phyloP scores from a whole-genome alignment of 1,139 yeast species.

The Maudiozyma humilis region DNA sequence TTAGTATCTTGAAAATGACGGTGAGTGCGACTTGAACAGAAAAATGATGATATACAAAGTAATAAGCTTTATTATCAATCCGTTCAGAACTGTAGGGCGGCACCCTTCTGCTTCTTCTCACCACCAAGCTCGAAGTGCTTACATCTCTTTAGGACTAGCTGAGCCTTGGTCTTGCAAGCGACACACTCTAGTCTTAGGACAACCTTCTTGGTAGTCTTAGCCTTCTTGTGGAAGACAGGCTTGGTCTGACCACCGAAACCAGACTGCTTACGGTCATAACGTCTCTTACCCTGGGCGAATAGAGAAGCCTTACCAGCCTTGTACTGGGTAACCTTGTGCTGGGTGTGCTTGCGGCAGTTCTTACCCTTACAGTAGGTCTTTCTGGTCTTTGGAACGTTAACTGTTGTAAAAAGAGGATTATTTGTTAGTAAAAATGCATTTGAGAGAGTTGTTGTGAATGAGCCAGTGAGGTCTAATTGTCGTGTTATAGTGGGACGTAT shows the following conservation, averaged over 20 bases:
- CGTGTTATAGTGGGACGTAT: too few relatives aligned
- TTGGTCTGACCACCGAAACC: slow-evolving; percentile 99
- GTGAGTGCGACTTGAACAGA: neutral
- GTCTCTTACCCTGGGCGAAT: slow-evolving; percentile 99
- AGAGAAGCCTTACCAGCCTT: slow-evolving; percentile 99
- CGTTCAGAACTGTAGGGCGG: slow-evolving; percentile 85
- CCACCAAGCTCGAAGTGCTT: slow-evolving; percentile 99
- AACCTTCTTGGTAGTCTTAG: slow-evolving; percentile 99
- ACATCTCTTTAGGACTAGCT: slow-evolving; percentile 97
- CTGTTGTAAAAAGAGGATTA: slow-evolving; percentile 34
- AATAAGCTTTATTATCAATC: neutral
- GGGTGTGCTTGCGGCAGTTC: slow-evolving; percentile 99
- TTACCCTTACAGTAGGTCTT: slow-evolving; percentile 99
- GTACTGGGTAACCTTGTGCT: slow-evolving; percentile 99
- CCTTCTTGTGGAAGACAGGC: slow-evolving; percentile 99
- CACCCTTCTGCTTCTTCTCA: slow-evolving; percentile 99
- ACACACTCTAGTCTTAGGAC: slow-evolving; percentile 99
- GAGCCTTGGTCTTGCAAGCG: slow-evolving; percentile 97
- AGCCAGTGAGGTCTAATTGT: too few relatives aligned
- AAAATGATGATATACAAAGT: neutral
- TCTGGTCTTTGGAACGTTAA: slow-evolving; percentile 99
- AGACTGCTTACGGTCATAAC: slow-evolving; percentile 99
- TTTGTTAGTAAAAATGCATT: slow-evolving; percentile 3
- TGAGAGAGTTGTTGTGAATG: too few relatives aligned
- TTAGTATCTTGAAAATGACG: neutral